phyloP scores from a whole-genome alignment of 73 alveolate genomes.

The Urostyla sp. region DNA sequence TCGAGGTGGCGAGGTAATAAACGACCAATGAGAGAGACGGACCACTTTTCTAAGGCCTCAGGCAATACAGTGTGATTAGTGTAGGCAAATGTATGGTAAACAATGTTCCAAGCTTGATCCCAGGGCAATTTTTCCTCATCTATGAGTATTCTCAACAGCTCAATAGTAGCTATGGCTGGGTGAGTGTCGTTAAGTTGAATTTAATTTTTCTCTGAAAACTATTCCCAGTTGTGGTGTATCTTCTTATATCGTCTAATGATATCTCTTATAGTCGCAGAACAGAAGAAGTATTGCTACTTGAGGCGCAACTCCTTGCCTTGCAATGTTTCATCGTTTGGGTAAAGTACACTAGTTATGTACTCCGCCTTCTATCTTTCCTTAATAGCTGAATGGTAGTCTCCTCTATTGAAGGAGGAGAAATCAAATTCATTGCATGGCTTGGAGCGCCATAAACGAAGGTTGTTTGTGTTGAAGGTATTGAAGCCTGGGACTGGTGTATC shows the following conservation, averaged over 20 bases:
- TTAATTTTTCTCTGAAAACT: constrained; percentile 80
- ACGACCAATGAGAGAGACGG: constrained; percentile 75
- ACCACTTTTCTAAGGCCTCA: constrained; percentile 95
- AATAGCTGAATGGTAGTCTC: constrained; percentile 90
- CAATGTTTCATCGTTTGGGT: constrained; percentile 96
- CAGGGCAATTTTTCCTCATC: constrained; percentile 87
- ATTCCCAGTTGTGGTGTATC: constrained; percentile 78
- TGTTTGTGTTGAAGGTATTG: constrained; percentile 97
- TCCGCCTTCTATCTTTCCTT: constrained; percentile 95
- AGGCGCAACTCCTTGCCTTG: constrained; percentile 98
- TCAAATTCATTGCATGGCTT: constrained; percentile 92
- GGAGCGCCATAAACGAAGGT: constrained; percentile 96
- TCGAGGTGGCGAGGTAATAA: constrained; percentile 92
- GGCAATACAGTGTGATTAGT: constrained; percentile 96
- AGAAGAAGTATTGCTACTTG: constrained; percentile 98
- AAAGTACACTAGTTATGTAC: constrained; percentile 98
- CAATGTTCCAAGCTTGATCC: constrained; percentile 83
- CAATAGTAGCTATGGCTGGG: constrained; percentile 93
- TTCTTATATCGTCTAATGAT: constrained; percentile 76
- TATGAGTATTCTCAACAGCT: constrained; percentile 81
- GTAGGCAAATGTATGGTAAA: constrained; percentile 78
- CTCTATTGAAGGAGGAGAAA: constrained; percentile 87
- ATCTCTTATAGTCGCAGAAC: constrained; percentile 97
- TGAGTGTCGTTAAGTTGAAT: constrained; percentile 92
- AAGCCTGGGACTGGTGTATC: constrained; percentile 99